Evolutionary conservation across 1,139 yeast genomes (phyloP).

Genomic region (Pichia sp.): DNA sequence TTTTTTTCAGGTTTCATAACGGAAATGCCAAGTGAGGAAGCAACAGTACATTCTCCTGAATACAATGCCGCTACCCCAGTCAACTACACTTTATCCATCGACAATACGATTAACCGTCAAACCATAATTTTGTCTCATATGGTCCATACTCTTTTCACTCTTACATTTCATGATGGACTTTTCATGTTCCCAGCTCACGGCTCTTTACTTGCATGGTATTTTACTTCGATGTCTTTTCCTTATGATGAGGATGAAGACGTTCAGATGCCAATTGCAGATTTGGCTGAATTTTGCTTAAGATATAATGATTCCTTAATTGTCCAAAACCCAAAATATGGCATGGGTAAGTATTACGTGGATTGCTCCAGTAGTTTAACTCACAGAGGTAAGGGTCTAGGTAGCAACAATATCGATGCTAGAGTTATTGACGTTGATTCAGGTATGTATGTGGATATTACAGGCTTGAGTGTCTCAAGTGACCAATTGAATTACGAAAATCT

Average conservation of each 20-base stretch:
- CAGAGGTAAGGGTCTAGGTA: conserved; percentile 40
- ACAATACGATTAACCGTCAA: conserved; percentile 27
- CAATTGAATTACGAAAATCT: conserved; percentile 19
- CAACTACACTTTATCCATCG: background rate
- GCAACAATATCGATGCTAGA: conserved; percentile 76
- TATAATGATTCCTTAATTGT: conserved; percentile 50
- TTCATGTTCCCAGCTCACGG: conserved; percentile 54
- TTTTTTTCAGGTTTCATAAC: conserved; percentile 55
- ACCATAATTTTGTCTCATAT: conserved; percentile 44
- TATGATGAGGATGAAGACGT: conserved; percentile 57
- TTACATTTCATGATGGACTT: conserved; percentile 42
- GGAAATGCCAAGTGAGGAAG: conserved; percentile 20
- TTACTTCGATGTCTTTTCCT: conserved; percentile 51
- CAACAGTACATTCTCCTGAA: conserved; percentile 10
- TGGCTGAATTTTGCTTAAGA: conserved; percentile 38
- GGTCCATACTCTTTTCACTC: conserved; percentile 45
- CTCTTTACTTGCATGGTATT: conserved; percentile 49
- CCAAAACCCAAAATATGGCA: conserved; percentile 61
- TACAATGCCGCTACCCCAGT: background rate
- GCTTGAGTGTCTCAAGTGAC: conserved; percentile 34
- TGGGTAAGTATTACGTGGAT: conserved; percentile 52
- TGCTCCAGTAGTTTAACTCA: conserved; percentile 35
- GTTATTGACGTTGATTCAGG: conserved; percentile 77
- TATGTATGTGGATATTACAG: conserved; percentile 65
- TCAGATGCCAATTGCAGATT: conserved; percentile 50